These are phyloP conservation scores for Aspergillus spinulosporus DNA, from an alignment of 2,329 filamentous ascomycete species.

Conservation along the genomic window DNA sequence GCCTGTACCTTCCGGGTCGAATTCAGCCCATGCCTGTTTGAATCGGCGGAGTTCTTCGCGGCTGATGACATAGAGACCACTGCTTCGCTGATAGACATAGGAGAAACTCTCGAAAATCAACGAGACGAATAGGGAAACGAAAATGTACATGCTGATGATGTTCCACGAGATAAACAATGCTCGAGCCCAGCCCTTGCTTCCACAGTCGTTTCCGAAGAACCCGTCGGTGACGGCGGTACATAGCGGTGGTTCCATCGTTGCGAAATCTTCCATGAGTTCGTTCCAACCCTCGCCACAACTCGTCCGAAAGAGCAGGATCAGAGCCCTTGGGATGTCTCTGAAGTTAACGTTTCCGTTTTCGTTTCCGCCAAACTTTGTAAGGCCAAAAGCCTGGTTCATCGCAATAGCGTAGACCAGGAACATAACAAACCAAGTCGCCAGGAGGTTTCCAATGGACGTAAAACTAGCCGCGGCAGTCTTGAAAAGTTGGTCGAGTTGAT, in stretches of 20 bases:
- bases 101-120: constrained; percentile 99
- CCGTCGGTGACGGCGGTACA: constrained; percentile 63
- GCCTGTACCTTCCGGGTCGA: constrained; percentile 86
- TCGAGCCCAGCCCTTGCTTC: constrained; percentile 83
- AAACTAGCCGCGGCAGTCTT: constrained; percentile 96
- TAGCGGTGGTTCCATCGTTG: constrained; percentile 72
- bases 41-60: constrained; percentile 93
- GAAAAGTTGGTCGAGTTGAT: constrained; percentile 95
- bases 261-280: constrained; percentile 92
- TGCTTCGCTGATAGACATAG: constrained; percentile 96
- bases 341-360: constrained; percentile 85
- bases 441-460: constrained; percentile 81
- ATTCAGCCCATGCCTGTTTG: constrained; percentile 97
- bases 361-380: constrained; percentile 78
- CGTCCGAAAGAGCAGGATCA: constrained; percentile 90
- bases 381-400: constrained; percentile 89
- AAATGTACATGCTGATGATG: constrained; percentile 99
- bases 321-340: constrained; percentile 85
- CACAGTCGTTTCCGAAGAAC: constrained; percentile 90
- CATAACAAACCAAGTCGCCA: constrained; percentile 96
- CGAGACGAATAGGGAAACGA: constrained; percentile 96
- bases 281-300: constrained; percentile 98
- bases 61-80: constrained; percentile 84
- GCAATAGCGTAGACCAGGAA: constrained; percentile 97
- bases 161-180: constrained; percentile 95